Evolutionary conservation across 257 asterid genomes (phyloP).

Genomic region (Paulownia fortunei): DNA sequence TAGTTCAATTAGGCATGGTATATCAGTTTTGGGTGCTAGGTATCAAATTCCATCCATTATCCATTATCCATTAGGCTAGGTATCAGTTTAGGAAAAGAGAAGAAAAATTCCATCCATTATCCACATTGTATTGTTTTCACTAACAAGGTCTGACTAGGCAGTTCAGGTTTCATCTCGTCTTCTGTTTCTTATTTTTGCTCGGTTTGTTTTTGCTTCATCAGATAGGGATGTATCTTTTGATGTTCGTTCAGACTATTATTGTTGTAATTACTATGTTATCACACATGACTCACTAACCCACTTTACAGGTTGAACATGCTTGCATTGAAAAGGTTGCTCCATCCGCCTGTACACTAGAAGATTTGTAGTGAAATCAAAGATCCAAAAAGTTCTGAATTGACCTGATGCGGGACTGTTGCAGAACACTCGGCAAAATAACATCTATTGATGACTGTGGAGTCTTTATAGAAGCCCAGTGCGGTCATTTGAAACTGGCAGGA

Average conservation of each 20-base stretch:
- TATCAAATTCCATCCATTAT: too few relatives aligned
- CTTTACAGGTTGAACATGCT: slow-evolving; percentile 29
- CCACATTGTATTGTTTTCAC: not conserved
- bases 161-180: not conserved
- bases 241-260: not conserved
- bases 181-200: too few relatives aligned
- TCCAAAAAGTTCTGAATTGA: slow-evolving; percentile 1
- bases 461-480: not conserved
- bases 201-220: not conserved
- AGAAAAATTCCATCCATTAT: not conserved
- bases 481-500: not conserved
- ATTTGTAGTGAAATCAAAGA: not conserved
- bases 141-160: not conserved
- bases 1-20: not conserved
- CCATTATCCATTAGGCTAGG: too few relatives aligned
- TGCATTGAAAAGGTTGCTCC: slow-evolving; percentile 23
- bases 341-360: not conserved
- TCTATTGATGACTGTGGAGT: not conserved
- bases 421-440: slow-evolving; percentile 2
- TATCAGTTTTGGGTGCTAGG: not conserved
- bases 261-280: not conserved
- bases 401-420: not conserved
- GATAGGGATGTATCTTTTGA: not conserved
- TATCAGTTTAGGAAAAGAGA: too few relatives aligned
- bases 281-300: not conserved